These are phyloP conservation scores for Vickermania ingenoplastis DNA, from an alignment of 208 protist genomes.

Conservation along the genomic window DNA sequence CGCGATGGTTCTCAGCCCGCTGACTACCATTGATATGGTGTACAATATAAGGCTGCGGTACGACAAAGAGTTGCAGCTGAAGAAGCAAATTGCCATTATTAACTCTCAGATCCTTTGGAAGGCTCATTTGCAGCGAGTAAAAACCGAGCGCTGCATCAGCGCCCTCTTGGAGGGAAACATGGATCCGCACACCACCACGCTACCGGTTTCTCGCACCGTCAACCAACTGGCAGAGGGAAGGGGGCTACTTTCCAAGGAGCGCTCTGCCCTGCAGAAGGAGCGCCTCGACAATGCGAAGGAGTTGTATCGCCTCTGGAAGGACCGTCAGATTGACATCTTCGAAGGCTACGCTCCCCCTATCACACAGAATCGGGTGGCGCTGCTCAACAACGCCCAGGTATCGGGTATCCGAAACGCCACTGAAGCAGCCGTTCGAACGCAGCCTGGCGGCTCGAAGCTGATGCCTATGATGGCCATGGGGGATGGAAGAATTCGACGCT, in stretches of 20 bases:
- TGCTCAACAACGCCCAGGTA: conserved; percentile 16
- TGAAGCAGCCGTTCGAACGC: not conserved
- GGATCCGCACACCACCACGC: conserved; percentile 41
- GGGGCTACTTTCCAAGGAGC: conserved; percentile 27
- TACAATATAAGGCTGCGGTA: conserved; percentile 57
- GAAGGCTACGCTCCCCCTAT: conserved; percentile 31
- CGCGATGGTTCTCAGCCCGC: conserved; percentile 40
- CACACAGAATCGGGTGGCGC: conserved; percentile 16
- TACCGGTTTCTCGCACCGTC: conserved; percentile 49
- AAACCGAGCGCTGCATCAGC: conserved; percentile 48
- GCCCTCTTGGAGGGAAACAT: conserved; percentile 50
- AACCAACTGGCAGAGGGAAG: conserved; percentile 46
- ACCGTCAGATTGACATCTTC: conserved; percentile 65
- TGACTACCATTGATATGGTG: conserved; percentile 41
- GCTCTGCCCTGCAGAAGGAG: conserved; percentile 34
- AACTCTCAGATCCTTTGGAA: conserved; percentile 52
- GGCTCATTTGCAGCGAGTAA: conserved; percentile 49
- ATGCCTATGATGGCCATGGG: not conserved
- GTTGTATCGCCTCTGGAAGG: conserved; percentile 71
- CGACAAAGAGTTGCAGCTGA: conserved; percentile 34
- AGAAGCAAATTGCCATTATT: conserved; percentile 30
- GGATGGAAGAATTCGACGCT: not conserved
- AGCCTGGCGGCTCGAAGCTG: not conserved
- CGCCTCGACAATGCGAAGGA: conserved; percentile 67
- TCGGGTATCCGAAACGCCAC: conserved; percentile 1